Evolutionary conservation across 1,284 basidiomycete genomes (phyloP), one percentile per base, ranked within the genome.

Genomic region (Fomes fomentarius): DNA sequence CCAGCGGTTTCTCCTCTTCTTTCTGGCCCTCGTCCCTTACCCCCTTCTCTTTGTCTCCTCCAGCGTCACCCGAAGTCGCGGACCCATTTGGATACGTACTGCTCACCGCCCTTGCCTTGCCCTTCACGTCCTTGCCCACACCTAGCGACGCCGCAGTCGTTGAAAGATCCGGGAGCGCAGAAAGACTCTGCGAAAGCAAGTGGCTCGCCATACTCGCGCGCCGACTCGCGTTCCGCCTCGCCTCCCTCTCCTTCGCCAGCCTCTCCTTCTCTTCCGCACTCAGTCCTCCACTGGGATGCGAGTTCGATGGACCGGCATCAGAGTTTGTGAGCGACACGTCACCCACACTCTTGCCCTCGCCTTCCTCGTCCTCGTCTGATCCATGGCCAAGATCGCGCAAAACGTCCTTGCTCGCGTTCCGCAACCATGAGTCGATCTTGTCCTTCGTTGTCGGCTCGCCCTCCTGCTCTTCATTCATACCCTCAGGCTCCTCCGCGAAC

Each of bases 201-300:
- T 82, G 76, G 17, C 80, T 79, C 0, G 82, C 81, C 66, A 84
- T 72, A 22, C 85, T 86, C 8, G 83, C 83, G 9, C 83, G 74
- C 26, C 79, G 74, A 19, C 82, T 84, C 7, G 76, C 76, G 56
- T 78, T 71, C 38, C 67, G 63, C 51, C 65, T 65, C 42, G 57
- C 56, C 17, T 58, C 62, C 37, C 54, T 49, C 37, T 56, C 57
- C 34, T 54, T 59, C 14, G 50, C 49, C 19, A 58, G 67, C 21
- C 65, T 70, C 1, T 68, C 63, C 55, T 66, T 68, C 52, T 69
- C 66, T 6, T 34, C 41, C 25, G 45, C 45, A 35, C 33, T 17
- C 2, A 17, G 14, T 33, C 28, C n/a, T 33, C 35, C 30, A 22
- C 41, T 12, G 3, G 10, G 5, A 8, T 19, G 10, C 33, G 46